Base-by-base conservation (phyloP, 306 rosid species). In the Albizia julibrissin region DNA sequence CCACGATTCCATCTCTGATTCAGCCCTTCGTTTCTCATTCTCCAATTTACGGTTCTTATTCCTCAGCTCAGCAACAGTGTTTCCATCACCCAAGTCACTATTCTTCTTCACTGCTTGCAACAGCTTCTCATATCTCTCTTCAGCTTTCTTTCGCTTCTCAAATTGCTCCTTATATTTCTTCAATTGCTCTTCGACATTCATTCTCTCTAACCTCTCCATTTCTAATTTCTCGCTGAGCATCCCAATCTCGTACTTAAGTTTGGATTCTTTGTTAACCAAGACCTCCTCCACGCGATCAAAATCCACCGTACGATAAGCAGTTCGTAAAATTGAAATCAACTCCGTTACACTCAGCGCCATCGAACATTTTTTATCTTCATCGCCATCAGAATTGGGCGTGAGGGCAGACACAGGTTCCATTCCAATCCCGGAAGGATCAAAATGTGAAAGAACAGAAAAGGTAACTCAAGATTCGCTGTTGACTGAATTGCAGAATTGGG, bases 231-330 rank as follows among this genome's bases (percentile, higher is more conserved):
- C 85, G 0, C 0, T 18, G 13, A 80, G 78, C 8, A 24, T 0
- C 8, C 6, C 66, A 24, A 67, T 59, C 19, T 87, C 72, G 0
- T 3, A 43, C 3, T 19, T 47, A 4, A 77, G 24, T 0, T 5
- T 69, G 37, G 5, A 22, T 3, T 81, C 81, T 15, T 66, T 81
- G 0, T 6, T 22, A 14, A 77, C 43, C 81, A 85, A 78, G 10
- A 68, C 83, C 19, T 77, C 73, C 44, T 85, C 85, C 4, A 81
- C 81, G 3, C 14, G 6, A 1, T 85, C 88, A 18, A 2, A 85
- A 6, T 81, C 78, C 0, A 69, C 69, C 1, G 18, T 0, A 2
- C 13, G 52, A 22, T 21, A 81, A 0, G 83, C 42, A 11, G 29
- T 10, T 11, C 83, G 88, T 49, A 81, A 8, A 8, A 13, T 37